A percentile compares a stretch with the other conserved stretches of the same genome.
Conservation (phyloP, 345 rosid genomes). For the Geranium brycei region DNA sequence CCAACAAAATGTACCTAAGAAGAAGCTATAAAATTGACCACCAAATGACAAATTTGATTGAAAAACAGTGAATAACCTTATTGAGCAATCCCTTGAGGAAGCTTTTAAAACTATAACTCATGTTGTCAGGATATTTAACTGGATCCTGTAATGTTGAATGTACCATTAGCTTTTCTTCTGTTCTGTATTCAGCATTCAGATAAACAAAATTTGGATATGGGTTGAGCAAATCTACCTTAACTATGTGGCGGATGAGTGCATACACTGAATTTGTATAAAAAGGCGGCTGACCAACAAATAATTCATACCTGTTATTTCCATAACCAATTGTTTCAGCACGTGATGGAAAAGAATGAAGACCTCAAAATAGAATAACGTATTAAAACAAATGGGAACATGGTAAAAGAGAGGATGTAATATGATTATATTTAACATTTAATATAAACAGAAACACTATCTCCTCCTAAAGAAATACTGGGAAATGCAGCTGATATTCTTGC, state of each 20-base stretch:
- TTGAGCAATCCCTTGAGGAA: conserved; percentile 89
- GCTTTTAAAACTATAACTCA: conserved; percentile 76
- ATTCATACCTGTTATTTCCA: conserved; percentile 59
- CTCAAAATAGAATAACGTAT: neutral
- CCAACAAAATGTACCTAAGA: conserved; percentile 7
- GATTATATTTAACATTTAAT: too few relatives aligned
- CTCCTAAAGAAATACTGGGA: too few relatives aligned
- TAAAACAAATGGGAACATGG: neutral
- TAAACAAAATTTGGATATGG: conserved; percentile 1
- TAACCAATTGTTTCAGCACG: conserved; percentile 5
- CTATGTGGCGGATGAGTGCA: conserved; percentile 91
- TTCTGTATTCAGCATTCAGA: neutral
- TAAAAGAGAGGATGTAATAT: too few relatives aligned
- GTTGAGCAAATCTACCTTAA: conserved; percentile 45
- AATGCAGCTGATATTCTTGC: too few relatives aligned
- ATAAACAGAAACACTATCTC: too few relatives aligned
- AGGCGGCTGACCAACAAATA: conserved; percentile 95
- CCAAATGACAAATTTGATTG: conserved; percentile 3
- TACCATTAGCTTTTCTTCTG: conserved; percentile 21
- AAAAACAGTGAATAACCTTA: conserved; percentile 37
- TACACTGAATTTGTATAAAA: conserved; percentile 97
- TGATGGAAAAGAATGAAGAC: conserved; percentile 1
- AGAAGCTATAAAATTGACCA: conserved; percentile 5
- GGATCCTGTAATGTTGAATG: conserved; percentile 61
- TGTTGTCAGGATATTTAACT: conserved; percentile 85